Percentiles rank a stretch among this genome's conserved stretches.
Evolutionary conservation across 352 stramenopile genomes (phyloP).

Genomic region (Pythium sukuiense): DNA sequence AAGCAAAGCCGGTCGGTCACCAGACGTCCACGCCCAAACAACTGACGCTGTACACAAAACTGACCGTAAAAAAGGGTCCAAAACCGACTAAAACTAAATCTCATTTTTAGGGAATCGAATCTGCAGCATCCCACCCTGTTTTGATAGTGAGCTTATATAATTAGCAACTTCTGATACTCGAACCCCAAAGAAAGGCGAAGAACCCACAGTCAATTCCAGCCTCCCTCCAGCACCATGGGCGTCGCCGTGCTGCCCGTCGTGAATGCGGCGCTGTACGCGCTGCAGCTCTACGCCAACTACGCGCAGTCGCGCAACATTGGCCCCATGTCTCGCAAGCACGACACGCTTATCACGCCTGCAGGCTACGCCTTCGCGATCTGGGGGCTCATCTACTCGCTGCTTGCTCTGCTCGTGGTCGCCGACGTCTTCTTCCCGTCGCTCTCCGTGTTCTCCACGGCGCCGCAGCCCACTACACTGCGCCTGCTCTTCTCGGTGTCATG

Average conservation of each 20-base stretch:
- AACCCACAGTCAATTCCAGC: too few species aligned
- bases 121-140: not conserved
- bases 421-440: constrained; percentile 41
- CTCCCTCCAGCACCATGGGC: constrained; percentile 17
- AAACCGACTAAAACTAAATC: constrained; percentile 34
- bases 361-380: constrained; percentile 81
- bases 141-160: not conserved
- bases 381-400: constrained; percentile 73
- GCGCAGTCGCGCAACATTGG: constrained; percentile 38
- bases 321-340: constrained; percentile 50
- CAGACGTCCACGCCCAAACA: not conserved
- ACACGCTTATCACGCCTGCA: constrained; percentile 78
- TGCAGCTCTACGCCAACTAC: constrained; percentile 68
- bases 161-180: too few species aligned
- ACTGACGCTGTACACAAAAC: not conserved
- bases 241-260: constrained; percentile 43
- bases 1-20: not conserved
- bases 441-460: constrained; percentile 50
- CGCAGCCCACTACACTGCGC: constrained; percentile 53
- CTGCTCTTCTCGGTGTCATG: constrained; percentile 60
- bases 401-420: constrained; percentile 40
- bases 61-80: constrained; percentile 5
- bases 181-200: not conserved
- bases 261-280: constrained; percentile 62
- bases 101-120: not conserved